Evolutionary conservation across 1,284 basidiomycete genomes (phyloP), one percentile per base, ranked within the genome.

Genomic region (Mrakiaceae sp.): DNA sequence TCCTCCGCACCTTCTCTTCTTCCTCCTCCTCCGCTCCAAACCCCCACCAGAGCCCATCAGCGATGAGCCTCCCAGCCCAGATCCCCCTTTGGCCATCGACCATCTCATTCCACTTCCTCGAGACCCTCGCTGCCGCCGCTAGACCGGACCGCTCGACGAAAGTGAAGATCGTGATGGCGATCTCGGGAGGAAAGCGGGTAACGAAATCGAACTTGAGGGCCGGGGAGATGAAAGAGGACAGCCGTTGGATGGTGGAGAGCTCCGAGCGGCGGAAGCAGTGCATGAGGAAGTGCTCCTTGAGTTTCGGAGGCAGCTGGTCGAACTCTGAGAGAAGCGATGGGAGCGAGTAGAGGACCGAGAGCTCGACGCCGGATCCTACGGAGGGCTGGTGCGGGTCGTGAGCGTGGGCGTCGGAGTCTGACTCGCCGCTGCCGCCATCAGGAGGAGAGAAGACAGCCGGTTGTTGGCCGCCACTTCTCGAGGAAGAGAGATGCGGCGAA

Each of bases 211-310:
- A 71, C 59, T 73, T 73, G 46, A 76, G 70, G 0, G 75, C 76
- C 4, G 66, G 71, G 14, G 71, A 66, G 11, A 73, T 70, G 66
- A 76, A 76, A 3, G 69, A 67, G 9, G 70, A 69, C 12, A 76
- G 64, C 9, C 74, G 72, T 64, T 76, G 76, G 16, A 77, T 74
- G 10, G 75, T 76, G 7, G 75, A 71, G 69, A 74, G 74, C 4
- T 74, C 69, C 1, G 74, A 71, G 9, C 76, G 71, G 6, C 76
- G 71, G 42, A 77, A 69, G 46, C 76, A 70, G 63, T 77, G 76
- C 72, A 76, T 74, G 51, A 77, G 71, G 61, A 76, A 71, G 61
- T 76, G 76, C 67, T 77, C 75, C 66, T 76, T 75, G 0, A 77
- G 68, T 55, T 74, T 71, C 63, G 76, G 72, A 6, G 76, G 75